Evolutionary conservation across 23 red algal species (phyloP).

Genomic region (Gracilaria domingensis): DNA sequence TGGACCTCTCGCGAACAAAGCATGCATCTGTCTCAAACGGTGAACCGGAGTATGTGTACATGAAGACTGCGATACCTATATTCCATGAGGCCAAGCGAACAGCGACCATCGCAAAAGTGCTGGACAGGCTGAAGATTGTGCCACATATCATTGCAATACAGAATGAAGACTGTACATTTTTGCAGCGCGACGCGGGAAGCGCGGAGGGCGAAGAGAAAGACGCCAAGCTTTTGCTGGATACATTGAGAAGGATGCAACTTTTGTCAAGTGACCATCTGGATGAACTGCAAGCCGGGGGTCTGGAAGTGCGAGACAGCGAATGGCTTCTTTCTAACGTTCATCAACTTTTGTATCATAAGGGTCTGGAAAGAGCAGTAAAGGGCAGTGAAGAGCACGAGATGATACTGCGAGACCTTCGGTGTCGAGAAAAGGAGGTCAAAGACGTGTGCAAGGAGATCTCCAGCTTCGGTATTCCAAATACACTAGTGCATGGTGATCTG

Average conservation of each 20-base stretch:
- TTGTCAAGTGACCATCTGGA: neutral
- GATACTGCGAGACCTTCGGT: neutral
- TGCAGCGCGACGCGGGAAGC: neutral
- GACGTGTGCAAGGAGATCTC: neutral
- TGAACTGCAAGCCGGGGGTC: neutral
- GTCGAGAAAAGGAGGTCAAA: neutral
- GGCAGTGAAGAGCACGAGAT: neutral
- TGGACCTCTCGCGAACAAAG: neutral
- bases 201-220: neutral
- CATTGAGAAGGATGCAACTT: neutral
- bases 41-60: neutral
- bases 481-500: slow-evolving; percentile 22
- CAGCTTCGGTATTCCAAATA: slow-evolving; percentile 1
- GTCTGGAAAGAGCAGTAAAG: slow-evolving; percentile 16
- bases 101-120: slow-evolving; percentile 7
- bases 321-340: slow-evolving; percentile 2
- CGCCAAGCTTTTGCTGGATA: slow-evolving; percentile 12
- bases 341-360: neutral
- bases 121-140: neutral
- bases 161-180: neutral
- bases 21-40: neutral
- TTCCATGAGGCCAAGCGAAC: neutral
- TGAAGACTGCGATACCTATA: neutral
- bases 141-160: neutral
- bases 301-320: slow-evolving; percentile 19